A percentile compares a stretch with the other conserved stretches of the same genome.
Conservation (phyloP, 1,284 basidiomycete species). For the Apiotrichum montevideense region DNA sequence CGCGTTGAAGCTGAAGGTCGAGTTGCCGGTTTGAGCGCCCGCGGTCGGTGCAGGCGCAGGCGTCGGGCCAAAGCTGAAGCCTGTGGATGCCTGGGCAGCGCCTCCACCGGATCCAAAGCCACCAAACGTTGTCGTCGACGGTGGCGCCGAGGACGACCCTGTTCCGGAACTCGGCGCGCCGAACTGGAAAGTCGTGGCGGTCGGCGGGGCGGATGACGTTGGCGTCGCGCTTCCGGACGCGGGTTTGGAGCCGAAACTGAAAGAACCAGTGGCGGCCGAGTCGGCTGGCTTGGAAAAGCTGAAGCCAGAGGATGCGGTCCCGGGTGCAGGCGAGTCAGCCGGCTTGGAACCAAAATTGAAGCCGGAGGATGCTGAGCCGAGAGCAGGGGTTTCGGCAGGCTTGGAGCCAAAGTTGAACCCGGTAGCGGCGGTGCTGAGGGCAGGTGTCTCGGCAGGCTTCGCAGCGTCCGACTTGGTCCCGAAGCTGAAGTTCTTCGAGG, state of each 20-base stretch:
- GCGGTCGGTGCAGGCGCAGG: constrained; percentile 1
- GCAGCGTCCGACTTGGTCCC: no score
- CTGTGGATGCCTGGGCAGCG: not conserved
- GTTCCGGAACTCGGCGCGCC: not conserved
- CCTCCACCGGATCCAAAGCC: not conserved
- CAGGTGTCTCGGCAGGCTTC: no score
- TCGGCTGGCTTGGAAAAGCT: constrained; percentile 3
- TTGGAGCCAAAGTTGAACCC: no score
- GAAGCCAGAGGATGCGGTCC: not conserved
- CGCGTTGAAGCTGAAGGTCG: not conserved
- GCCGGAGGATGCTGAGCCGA: not conserved
- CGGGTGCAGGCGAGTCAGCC: not conserved
- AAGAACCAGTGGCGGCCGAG: not conserved
- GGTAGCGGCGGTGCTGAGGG: no score
- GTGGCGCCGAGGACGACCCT: not conserved
- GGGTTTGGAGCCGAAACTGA: constrained; percentile 3
- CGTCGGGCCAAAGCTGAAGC: constrained; percentile 3
- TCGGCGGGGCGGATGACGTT: not conserved
- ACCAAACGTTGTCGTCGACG: constrained; percentile 3
- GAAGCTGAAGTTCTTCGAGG: no score
- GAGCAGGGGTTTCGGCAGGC: no score
- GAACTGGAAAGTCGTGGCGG: not conserved
- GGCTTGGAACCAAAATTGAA: not conserved
- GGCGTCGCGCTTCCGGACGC: no score
- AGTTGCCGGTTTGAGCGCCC: not conserved